These are phyloP conservation scores for Aureobasidium sp. DNA, from an alignment of 2,329 filamentous ascomycete genomes.

Conservation along the genomic window DNA sequence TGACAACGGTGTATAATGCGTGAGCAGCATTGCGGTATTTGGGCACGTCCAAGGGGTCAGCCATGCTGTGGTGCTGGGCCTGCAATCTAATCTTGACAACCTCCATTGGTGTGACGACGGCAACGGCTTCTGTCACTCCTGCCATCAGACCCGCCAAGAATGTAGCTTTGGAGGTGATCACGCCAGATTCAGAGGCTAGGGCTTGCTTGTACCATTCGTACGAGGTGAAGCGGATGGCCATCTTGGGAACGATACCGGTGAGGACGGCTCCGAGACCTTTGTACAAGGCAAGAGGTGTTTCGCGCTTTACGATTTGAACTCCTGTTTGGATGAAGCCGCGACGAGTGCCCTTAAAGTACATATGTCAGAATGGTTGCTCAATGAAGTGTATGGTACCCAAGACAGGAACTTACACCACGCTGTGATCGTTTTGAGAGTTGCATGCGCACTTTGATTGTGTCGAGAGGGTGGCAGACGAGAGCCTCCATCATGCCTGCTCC, in stretches of 20 bases:
- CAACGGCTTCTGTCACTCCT: conserved; percentile 92
- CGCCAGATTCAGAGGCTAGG: conserved; percentile 57
- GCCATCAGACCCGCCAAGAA: conserved; percentile 80
- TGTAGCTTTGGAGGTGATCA: conserved; percentile 62
- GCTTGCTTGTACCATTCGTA: conserved; percentile 92
- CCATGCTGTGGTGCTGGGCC: conserved; percentile 96
- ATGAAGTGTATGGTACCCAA: too few relatives aligned
- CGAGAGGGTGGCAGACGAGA: conserved; percentile 81
- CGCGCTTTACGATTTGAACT: conserved; percentile 73
- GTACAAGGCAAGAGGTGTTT: conserved; percentile 89
- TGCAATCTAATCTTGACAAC: conserved; percentile 98
- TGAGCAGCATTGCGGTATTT: conserved; percentile 95
- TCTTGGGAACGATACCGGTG: conserved; percentile 95
- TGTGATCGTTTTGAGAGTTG: conserved; percentile 83
- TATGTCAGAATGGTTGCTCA: not conserved
- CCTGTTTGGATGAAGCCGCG: conserved; percentile 86
- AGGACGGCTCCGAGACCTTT: conserved; percentile 96
- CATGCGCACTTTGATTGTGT: conserved; percentile 99
- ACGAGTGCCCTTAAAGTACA: conserved; percentile 50
- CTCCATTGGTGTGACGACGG: conserved; percentile 97
- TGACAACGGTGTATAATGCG: conserved; percentile 75
- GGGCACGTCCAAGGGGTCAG: conserved; percentile 88
- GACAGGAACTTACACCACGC: conserved; percentile 54
- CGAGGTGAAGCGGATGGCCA: conserved; percentile 97
- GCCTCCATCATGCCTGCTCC: conserved; percentile 99